Percentiles rank a stretch among this genome's conserved stretches.
Evolutionary conservation across 106 monocot species (phyloP).

Genomic region (Apostasia ramifera): DNA sequence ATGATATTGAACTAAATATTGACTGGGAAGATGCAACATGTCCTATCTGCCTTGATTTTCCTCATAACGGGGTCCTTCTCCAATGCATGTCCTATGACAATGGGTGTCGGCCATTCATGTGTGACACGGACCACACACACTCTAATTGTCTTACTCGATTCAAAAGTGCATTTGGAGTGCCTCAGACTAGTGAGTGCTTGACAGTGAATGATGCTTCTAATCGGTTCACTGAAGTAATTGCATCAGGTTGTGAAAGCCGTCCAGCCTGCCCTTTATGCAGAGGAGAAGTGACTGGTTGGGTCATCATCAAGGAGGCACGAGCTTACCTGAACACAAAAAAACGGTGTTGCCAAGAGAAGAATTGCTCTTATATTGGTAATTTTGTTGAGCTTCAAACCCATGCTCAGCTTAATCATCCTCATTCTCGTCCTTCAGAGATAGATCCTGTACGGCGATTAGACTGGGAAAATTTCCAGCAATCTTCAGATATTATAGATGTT

Average conservation of each 20-base stretch:
- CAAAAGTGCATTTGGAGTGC: slow-evolving; percentile 42
- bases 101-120: slow-evolving; percentile 69
- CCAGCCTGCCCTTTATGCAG: slow-evolving; percentile 61
- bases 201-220: slow-evolving; percentile 10
- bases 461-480: slow-evolving; percentile 76
- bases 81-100: slow-evolving; percentile 52
- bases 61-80: slow-evolving; percentile 69
- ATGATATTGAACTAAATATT: slow-evolving; percentile 18
- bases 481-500: slow-evolving; percentile 61
- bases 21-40: slow-evolving; percentile 59
- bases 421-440: slow-evolving; percentile 57
- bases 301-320: slow-evolving; percentile 41
- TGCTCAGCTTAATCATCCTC: slow-evolving; percentile 46
- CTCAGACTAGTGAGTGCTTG: slow-evolving; percentile 19
- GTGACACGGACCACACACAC: slow-evolving; percentile 58
- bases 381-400: slow-evolving; percentile 53
- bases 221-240: slow-evolving; percentile 20
- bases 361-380: slow-evolving; percentile 52
- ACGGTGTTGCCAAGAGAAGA: slow-evolving; percentile 50
- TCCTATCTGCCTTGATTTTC: slow-evolving; percentile 66
- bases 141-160: slow-evolving; percentile 68
- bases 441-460: slow-evolving; percentile 51
- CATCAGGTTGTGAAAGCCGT: slow-evolving; percentile 17
- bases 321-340: slow-evolving; percentile 38
- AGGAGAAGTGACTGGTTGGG: slow-evolving; percentile 62